A percentile compares a stretch with the other conserved stretches of the same genome.
phyloP scores from a whole-genome alignment of 2,329 filamentous ascomycete genomes.

The Ophiostoma triangulosporum region DNA sequence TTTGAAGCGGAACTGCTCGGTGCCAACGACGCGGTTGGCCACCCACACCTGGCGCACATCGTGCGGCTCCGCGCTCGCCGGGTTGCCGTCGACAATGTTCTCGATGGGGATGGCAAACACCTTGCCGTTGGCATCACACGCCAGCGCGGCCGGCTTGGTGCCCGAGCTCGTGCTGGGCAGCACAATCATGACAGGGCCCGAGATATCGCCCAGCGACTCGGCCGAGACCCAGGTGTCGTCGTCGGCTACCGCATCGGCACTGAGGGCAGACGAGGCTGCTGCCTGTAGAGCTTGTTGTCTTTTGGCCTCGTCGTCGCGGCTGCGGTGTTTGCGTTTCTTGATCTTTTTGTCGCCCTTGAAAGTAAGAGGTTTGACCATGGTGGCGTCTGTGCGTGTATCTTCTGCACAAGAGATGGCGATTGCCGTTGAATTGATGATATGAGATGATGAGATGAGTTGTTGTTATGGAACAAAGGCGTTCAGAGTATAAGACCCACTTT shows the following conservation, averaged over 20 bases:
- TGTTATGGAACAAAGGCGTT: not conserved
- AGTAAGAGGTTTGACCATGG: slow-evolving; percentile 75
- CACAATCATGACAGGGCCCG: slow-evolving; percentile 72
- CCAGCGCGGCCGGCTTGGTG: slow-evolving; percentile 51
- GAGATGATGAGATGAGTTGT: not conserved
- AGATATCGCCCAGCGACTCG: slow-evolving; percentile 58
- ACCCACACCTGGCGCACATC: slow-evolving; percentile 95
- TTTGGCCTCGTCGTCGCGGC: slow-evolving; percentile 39
- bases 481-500: not conserved
- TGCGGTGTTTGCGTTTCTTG: slow-evolving; percentile 75
- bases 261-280: not conserved
- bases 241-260: slow-evolving; percentile 26
- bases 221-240: slow-evolving; percentile 91
- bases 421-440: not conserved
- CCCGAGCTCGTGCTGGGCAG: slow-evolving; percentile 51
- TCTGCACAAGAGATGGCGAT: not conserved
- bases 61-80: slow-evolving; percentile 80
- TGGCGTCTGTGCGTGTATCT: not conserved
- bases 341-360: slow-evolving; percentile 97
- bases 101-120: slow-evolving; percentile 73
- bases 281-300: slow-evolving; percentile 22
- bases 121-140: slow-evolving; percentile 74
- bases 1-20: slow-evolving; percentile 73
- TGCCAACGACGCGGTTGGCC: slow-evolving; percentile 69
- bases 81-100: slow-evolving; percentile 76